A percentile compares a stretch with the other conserved stretches of the same genome.
Conservation (phyloP, 345 rosid genomes). For the Erodium maritimum region DNA sequence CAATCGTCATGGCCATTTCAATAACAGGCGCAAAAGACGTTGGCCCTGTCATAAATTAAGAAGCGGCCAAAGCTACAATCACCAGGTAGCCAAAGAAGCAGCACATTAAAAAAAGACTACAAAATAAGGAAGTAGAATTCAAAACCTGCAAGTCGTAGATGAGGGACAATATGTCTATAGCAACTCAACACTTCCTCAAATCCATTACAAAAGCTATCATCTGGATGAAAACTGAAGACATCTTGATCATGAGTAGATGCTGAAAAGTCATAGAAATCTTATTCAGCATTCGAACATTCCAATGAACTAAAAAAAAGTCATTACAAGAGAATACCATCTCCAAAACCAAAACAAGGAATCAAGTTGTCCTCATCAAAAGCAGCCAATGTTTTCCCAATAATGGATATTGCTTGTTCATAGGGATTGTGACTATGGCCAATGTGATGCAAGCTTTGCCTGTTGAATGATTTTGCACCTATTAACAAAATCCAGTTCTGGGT, state of each 20-base stretch:
- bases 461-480: slow-evolving; percentile 63
- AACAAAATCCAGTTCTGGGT: slow-evolving; percentile 11
- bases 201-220: slow-evolving; percentile 66
- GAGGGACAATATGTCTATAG: slow-evolving; percentile 74
- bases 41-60: slow-evolving; percentile 44
- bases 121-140: slow-evolving; percentile 1
- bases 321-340: slow-evolving; percentile 51
- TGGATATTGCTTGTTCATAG: slow-evolving; percentile 85
- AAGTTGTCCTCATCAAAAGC: slow-evolving; percentile 83
- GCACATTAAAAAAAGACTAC: background rate
- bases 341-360: slow-evolving; percentile 96
- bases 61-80: slow-evolving; percentile 3
- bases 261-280: slow-evolving; percentile 19
- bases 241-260: slow-evolving; percentile 96
- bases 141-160: slow-evolving; percentile 73
- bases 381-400: slow-evolving; percentile 76
- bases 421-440: slow-evolving; percentile 62
- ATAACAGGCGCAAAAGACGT: slow-evolving; percentile 95
- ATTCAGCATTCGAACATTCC: slow-evolving; percentile 7
- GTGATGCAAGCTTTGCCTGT: slow-evolving; percentile 64
- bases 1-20: slow-evolving; percentile 88
- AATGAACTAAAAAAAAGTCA: background rate
- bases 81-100: background rate
- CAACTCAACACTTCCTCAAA: slow-evolving; percentile 79
- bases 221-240: slow-evolving; percentile 68